phyloP scores from a whole-genome alignment of 345 rosid species.

The Leavenworthia alabamica region DNA sequence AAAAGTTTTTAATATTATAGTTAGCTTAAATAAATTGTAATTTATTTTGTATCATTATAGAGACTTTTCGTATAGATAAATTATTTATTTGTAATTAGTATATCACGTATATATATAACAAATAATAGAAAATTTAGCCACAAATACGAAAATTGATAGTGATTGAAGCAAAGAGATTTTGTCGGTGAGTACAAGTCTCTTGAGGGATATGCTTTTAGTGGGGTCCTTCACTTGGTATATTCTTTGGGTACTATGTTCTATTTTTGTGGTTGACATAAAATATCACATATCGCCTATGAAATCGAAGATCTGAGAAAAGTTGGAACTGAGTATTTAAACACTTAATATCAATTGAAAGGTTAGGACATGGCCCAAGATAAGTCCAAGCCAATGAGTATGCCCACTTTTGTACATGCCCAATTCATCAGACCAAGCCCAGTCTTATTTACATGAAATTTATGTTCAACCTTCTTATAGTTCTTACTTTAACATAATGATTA shows the following conservation, averaged over 20 bases:
- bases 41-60: too few relatives aligned
- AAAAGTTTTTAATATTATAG: neutral
- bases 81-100: neutral
- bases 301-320: neutral
- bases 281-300: neutral
- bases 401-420: neutral
- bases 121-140: neutral
- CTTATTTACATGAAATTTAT: neutral
- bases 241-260: conserved; percentile 3
- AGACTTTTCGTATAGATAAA: neutral
- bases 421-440: neutral
- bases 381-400: neutral
- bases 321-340: neutral
- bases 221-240: conserved; percentile 25
- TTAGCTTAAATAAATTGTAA: too few relatives aligned
- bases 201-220: conserved; percentile 23
- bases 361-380: neutral
- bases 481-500: neutral
- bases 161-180: neutral
- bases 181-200: conserved; percentile 6
- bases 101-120: neutral
- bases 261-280: conserved; percentile 7
- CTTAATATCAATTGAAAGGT: neutral
- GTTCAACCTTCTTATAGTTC: neutral
- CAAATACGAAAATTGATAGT: neutral